Conservation (phyloP, 73 alveolate species). For the Paramecium bursaria region DNA sequence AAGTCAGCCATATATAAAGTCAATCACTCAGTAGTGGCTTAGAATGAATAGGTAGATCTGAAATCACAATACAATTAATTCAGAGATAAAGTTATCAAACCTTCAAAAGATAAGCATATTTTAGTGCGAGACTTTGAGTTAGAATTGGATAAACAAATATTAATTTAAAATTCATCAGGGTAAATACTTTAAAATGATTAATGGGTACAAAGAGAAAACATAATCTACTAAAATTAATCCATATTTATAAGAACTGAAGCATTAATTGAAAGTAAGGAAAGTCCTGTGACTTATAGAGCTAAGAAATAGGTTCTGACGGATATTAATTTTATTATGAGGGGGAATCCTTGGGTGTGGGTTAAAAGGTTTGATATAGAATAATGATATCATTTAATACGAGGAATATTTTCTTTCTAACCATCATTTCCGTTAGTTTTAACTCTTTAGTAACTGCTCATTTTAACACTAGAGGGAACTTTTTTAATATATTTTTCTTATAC, state of each 20-base stretch:
- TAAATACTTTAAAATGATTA: no score
- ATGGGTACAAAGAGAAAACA: no score
- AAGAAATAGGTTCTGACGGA: constrained; percentile 36
- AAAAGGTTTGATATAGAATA: constrained; percentile 54
- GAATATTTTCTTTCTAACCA: no score
- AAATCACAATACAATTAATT: not conserved
- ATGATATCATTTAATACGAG: no score
- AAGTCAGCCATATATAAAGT: constrained; percentile 11
- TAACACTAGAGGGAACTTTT: no score
- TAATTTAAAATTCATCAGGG: no score
- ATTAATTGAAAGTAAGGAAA: constrained; percentile 48
- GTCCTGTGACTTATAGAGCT: not conserved
- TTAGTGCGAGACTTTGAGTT: constrained; percentile 50
- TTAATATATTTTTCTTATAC: no score
- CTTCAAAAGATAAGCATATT: constrained; percentile 26
- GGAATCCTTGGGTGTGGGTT: constrained; percentile 59
- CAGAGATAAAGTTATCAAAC: not conserved
- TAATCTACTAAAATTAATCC: constrained; percentile 27
- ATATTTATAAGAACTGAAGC: constrained; percentile 52
- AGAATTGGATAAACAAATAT: constrained; percentile 34
- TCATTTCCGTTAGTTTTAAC: no score
- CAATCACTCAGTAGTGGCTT: constrained; percentile 1
- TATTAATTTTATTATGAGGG: constrained; percentile 37
- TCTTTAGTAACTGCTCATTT: no score
- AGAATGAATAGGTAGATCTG: not conserved